Conservation (phyloP, 1,284 basidiomycete species). For the Sparassis latifolia region DNA sequence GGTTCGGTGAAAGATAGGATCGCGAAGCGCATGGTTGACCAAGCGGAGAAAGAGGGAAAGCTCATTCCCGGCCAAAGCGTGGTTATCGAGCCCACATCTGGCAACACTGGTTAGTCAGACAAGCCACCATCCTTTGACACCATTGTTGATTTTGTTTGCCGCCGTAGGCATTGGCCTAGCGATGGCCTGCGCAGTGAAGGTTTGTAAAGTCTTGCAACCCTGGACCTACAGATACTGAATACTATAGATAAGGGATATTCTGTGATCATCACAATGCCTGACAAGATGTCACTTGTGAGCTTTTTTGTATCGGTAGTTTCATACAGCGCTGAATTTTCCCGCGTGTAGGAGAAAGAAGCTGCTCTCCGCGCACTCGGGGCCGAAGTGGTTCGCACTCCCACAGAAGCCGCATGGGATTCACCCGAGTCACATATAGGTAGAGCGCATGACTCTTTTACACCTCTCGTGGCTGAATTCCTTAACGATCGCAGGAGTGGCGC, state of each 20-base stretch:
- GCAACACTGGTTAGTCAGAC: conserved; percentile 76
- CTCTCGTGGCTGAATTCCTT: conserved; percentile 78
- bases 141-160: conserved; percentile 1
- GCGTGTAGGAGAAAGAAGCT: conserved; percentile 82
- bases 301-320: no score
- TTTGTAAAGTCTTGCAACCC: conserved; percentile 28
- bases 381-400: conserved; percentile 93
- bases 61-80: conserved; percentile 87
- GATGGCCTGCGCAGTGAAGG: conserved; percentile 88
- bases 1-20: conserved; percentile 96
- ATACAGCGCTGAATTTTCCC: no score
- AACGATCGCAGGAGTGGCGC: conserved; percentile 79
- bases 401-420: conserved; percentile 78
- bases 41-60: conserved; percentile 83
- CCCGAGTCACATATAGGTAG: conserved; percentile 89
- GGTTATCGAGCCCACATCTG: conserved; percentile 91
- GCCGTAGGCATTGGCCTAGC: conserved; percentile 81
- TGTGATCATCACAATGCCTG: conserved; percentile 91
- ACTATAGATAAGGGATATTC: conserved; percentile 82
- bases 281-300: conserved; percentile 85
- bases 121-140: no score
- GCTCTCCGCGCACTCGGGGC: conserved; percentile 88
- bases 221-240: conserved; percentile 53
- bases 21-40: conserved; percentile 94
- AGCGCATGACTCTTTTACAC: conserved; percentile 27